Conservation (phyloP, 768 basidiomycete species). For the Porphyrellus cyaneotinctus region DNA sequence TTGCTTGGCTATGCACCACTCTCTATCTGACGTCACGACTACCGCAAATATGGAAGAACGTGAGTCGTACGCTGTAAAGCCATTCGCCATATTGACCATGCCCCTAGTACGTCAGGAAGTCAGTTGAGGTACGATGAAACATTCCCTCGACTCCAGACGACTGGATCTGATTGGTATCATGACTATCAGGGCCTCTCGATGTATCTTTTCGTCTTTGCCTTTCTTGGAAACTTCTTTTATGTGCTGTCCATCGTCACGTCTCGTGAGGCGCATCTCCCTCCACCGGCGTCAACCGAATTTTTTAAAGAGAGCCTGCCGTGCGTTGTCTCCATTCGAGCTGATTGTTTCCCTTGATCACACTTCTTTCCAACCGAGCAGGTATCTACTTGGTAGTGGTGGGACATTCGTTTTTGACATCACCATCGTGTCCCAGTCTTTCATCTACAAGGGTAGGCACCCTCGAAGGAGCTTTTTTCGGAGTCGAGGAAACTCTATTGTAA, state of each 20-base stretch:
- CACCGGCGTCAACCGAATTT: slow-evolving; percentile 59
- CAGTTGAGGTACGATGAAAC: slow-evolving; percentile 60
- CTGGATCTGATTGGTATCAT: slow-evolving; percentile 3
- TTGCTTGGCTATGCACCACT: slow-evolving; percentile 92
- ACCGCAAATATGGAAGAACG: slow-evolving; percentile 99
- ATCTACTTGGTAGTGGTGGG: slow-evolving; percentile 87
- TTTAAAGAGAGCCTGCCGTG: slow-evolving; percentile 83
- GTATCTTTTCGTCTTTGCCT: slow-evolving; percentile 90
- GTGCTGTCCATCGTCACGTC: slow-evolving; percentile 86
- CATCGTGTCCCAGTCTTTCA: slow-evolving; percentile 79
- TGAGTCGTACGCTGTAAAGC: slow-evolving; percentile 40
- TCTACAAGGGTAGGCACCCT: slow-evolving; percentile 59
- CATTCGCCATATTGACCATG: slow-evolving; percentile 2
- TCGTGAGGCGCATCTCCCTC: slow-evolving; percentile 54
- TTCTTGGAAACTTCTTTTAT: slow-evolving; percentile 91
- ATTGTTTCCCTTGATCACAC: background rate
- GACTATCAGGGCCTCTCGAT: slow-evolving; percentile 88
- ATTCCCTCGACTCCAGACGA: slow-evolving; percentile 2
- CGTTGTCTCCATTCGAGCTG: slow-evolving; percentile 29
- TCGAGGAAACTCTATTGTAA: slow-evolving; percentile 27
- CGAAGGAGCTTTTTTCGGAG: slow-evolving; percentile 27
- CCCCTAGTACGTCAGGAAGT: slow-evolving; percentile 76
- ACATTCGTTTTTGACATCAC: slow-evolving; percentile 91
- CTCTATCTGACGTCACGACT: slow-evolving; percentile 90
- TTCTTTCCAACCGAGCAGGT: slow-evolving; percentile 40